These are phyloP conservation scores for Fulvia fulva DNA, from an alignment of 2,329 filamentous ascomycete genomes.

Conservation along the genomic window DNA sequence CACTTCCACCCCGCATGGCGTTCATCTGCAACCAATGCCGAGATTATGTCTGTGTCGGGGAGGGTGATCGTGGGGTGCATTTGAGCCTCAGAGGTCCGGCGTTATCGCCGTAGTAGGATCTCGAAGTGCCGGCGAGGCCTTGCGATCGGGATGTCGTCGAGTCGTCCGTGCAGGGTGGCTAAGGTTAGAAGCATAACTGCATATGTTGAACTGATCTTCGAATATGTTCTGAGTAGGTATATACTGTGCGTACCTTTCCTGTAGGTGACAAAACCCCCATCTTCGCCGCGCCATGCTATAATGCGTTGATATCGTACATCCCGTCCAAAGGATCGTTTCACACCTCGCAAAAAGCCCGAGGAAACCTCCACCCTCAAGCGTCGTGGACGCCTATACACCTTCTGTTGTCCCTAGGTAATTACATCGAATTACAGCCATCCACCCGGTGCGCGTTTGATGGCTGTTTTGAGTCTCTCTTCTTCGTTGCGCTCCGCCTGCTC, in stretches of 20 bases:
- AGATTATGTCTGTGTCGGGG: not conserved
- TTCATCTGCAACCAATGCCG: not conserved
- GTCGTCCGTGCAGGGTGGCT: not conserved
- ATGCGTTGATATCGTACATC: constrained; percentile 6
- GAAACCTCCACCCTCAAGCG: not conserved
- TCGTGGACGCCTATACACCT: constrained; percentile 2
- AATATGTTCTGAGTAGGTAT: constrained; percentile 1
- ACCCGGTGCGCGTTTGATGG: constrained; percentile 2
- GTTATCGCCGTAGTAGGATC: not conserved
- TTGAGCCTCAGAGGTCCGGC: not conserved
- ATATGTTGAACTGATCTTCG: not conserved
- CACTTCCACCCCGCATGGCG: not conserved
- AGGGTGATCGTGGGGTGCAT: not conserved
- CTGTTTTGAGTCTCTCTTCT: not conserved
- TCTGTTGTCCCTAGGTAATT: constrained; percentile 7
- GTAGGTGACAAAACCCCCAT: not conserved
- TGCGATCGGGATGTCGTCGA: not conserved
- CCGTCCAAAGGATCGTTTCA: not conserved
- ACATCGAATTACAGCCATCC: constrained; percentile 8
- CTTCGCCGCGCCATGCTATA: not conserved
- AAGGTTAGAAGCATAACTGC: not conserved
- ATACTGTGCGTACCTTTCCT: constrained; percentile 2
- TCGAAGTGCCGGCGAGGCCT: no score
- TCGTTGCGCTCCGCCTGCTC: not conserved
- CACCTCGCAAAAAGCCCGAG: not conserved